Evolutionary conservation across 176 grass and related monocot genomes (phyloP).

Genomic region (Puccinellia tenuiflora): DNA sequence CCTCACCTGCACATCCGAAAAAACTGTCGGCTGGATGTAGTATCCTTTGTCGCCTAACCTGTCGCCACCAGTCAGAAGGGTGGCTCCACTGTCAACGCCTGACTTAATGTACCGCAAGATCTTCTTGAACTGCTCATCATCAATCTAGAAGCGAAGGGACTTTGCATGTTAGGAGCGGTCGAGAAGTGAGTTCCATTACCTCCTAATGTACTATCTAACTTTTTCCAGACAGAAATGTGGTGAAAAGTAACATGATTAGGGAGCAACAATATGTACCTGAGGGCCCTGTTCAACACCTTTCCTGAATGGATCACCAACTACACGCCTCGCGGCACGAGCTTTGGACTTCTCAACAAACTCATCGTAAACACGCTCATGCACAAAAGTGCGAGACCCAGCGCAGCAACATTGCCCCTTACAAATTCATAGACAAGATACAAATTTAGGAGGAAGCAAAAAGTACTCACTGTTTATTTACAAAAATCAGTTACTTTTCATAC

Average conservation of each 20-base stretch:
- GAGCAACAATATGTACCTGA: constrained; percentile 49
- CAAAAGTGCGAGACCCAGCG: constrained; percentile 97
- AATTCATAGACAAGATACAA: neutral
- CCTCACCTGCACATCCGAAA: constrained; percentile 80
- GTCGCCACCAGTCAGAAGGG: constrained; percentile 63
- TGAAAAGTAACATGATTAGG: neutral
- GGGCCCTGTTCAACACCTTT: constrained; percentile 91
- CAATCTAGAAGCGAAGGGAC: constrained; percentile 45
- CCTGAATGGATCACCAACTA: constrained; percentile 94
- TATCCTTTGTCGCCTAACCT: constrained; percentile 74
- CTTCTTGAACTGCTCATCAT: constrained; percentile 81
- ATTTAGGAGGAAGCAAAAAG: neutral
- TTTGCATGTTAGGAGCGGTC: neutral
- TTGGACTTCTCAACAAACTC: constrained; percentile 96
- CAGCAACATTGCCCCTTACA: constrained; percentile 91
- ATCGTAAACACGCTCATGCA: constrained; percentile 86
- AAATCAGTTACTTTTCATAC: neutral
- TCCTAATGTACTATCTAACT: neutral
- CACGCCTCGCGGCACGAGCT: constrained; percentile 71
- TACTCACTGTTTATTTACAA: neutral
- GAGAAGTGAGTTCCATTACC: neutral
- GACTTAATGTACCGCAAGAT: constrained; percentile 67
- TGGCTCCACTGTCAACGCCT: constrained; percentile 66
- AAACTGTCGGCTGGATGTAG: constrained; percentile 93
- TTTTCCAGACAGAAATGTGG: neutral